Evolutionary conservation across 768 basidiomycete genomes (phyloP), one percentile per base, ranked within the genome.

Genomic region (Xerocomus potaroensis): DNA sequence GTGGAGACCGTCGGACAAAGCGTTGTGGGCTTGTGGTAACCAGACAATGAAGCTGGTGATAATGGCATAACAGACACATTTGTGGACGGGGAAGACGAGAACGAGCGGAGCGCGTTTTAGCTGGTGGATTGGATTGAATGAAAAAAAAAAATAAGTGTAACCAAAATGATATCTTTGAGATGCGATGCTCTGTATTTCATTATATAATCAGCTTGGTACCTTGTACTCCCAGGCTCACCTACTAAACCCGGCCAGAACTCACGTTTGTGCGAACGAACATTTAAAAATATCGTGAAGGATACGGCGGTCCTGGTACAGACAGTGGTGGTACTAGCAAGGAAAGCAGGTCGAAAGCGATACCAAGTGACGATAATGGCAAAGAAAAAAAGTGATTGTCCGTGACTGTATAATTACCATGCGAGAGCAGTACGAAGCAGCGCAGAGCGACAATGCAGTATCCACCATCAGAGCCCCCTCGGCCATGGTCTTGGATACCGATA

Each of bases 271-370:
- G 48, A 50, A 52, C 55, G 8, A n/a, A 18, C 8, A 36, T 36
- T 5, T 23, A 38, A 39, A 26, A 26, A 38, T 22, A 50, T 46
- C 32, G 29, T 33, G 50, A 56, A 23, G 34, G 40, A 54, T 65
- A 58, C 54, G 55, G 45, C 55, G 58, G 49, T 48, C 46, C 48
- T 43, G 51, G 49, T 61, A 64, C 58, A 51, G 49, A 36, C 16
- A n/a, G n/a, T 51, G 56, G 52, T 56, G 53, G 35, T 55, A 51
- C 51, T 49, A 52, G 38, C 53, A 47, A 31, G 29, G 33, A 56
- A 48, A 47, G 50, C 47, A 33, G 14, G 50, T 46, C 48, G 42
- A 45, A 26, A 47, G 24, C 43, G 49, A 48, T 38, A 44, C 37
- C 42, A 4, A 26, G 31, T 27, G 51, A 35, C 41, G 43, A 47